Evolutionary conservation across 768 basidiomycete species (phyloP), one percentile per base, ranked within the genome.

Genomic region (Boletus speciosus): DNA sequence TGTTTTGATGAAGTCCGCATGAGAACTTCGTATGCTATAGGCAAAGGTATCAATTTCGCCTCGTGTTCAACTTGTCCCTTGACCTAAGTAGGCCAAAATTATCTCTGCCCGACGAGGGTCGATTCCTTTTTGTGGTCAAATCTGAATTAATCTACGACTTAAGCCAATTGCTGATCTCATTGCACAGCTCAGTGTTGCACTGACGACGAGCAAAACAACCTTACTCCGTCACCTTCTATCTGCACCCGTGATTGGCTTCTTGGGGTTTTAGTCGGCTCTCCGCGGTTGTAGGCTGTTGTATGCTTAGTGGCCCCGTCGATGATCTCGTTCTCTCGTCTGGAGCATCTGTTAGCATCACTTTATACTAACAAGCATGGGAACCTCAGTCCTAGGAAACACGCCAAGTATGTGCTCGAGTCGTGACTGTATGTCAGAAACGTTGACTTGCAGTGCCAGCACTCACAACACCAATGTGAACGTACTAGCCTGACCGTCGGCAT

Each of bases 191-290:
- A 14, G 47, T 44, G 59, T 56, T 45, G 45, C 36, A 51, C 41
- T 45, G 34, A 41, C 53, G 50, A 62, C 59, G 35, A 45, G 49
- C 31, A 53, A 34, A 44, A 45, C 37, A 34, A 21, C 41, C 16
- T 29, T 19, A 19, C 36, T 45, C 32, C 27, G 42, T 47, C 36
- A 39, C 54, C 34, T 51, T 64, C 56, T 51, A 53, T 65, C 47
- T 52, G 54, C 55, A 44, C 39, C 49, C 32, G 19, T 36, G 34
- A 46, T 43, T 44, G 31, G 45, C 45, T 56, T 65, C 60, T 56
- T 59, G 60, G 55, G 61, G 46, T 32, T 48, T 54, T 58, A 23
- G 49, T 57, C 61, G 61, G 61, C 51, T 51, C 38, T 66, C 65
- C 66, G 65, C 58, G 66, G 66, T 41, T 37, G 40, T 49, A 19